Base-by-base conservation (phyloP, 192 early-diverging fungal species). In the Gigaspora rosea region DNA sequence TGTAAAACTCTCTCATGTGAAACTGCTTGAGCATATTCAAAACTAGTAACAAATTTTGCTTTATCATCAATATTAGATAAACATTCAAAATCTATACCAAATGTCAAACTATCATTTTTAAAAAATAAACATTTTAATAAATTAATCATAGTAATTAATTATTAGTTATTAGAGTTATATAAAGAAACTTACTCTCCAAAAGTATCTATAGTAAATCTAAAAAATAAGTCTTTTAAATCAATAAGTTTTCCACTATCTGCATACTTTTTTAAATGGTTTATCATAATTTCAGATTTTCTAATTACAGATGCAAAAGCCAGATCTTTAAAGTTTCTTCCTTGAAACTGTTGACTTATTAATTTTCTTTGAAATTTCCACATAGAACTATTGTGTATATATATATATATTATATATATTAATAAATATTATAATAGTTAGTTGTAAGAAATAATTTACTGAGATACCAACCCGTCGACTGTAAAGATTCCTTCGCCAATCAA, bases 21-120 rank as follows among this genome's bases (percentile, higher is more conserved):
- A 8, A 51, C 70, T 33, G 65, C 59, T 75, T 88, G 87, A 8
- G 81, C 86, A 27, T 76, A 78, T 70, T 90, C 89, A 76, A 90
- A 90, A 9, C 86, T 78, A 1, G 49, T 59, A 0, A 87, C 86
- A 82, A 91, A 89, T 12, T 72, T 62, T 13, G 77, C 69, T 47
- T 74, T 77, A 0, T 80, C 73, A 5, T 67, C 71, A 6, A 76
- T 75, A 27, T 80, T 77, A 18, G 36, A 58, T 13, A 84, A 74
- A 41, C 78, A 80, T 1, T 79, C 71, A 35, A 84, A 78, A 7
- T 81, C 75, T 16, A 76, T 56, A 8, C 80, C 77, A 59, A 84
- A 82, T 9, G 78, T 77, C 56, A 84, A 82, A 71, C 81, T 80
- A 12, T 4, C 5, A 56, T 12, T 13, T 56, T 13, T n/a, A n/a